phyloP scores from a whole-genome alignment of 2,329 filamentous ascomycete genomes.

The Thielaviopsis euricoi region DNA sequence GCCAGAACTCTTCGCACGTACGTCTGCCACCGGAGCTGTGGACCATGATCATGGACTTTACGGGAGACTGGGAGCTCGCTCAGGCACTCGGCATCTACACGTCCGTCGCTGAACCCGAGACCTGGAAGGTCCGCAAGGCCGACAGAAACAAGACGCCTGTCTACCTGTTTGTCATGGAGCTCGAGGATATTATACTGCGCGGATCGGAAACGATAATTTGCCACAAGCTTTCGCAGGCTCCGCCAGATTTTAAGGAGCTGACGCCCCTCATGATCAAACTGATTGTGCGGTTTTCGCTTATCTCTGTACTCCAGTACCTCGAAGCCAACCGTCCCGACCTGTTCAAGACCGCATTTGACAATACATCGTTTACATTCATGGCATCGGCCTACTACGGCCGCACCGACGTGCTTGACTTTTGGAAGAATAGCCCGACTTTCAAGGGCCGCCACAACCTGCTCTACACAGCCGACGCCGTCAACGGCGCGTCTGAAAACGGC shows the following conservation, averaged over 20 bases:
- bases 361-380: constrained; percentile 71
- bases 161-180: constrained; percentile 50
- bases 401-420: constrained; percentile 76
- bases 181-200: constrained; percentile 74
- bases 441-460: constrained; percentile 51
- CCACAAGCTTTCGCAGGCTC: constrained; percentile 53
- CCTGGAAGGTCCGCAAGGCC: constrained; percentile 49
- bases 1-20: constrained; percentile 19
- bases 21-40: constrained; percentile 71
- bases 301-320: constrained; percentile 55
- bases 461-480: constrained; percentile 70
- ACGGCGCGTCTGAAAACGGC: constrained; percentile 72
- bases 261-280: constrained; percentile 72
- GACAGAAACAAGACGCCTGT: constrained; percentile 32
- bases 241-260: constrained; percentile 51
- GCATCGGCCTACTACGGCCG: constrained; percentile 77
- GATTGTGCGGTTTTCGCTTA: constrained; percentile 80
- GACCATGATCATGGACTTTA: constrained; percentile 71
- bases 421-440: constrained; percentile 69
- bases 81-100: constrained; percentile 68
- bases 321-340: constrained; percentile 49
- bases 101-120: constrained; percentile 51
- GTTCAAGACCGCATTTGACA: constrained; percentile 65
- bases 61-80: constrained; percentile 82
- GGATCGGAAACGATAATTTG: constrained; percentile 55